phyloP scores from a whole-genome alignment of 306 rosid genomes.

The Spatholobus suberectus region DNA sequence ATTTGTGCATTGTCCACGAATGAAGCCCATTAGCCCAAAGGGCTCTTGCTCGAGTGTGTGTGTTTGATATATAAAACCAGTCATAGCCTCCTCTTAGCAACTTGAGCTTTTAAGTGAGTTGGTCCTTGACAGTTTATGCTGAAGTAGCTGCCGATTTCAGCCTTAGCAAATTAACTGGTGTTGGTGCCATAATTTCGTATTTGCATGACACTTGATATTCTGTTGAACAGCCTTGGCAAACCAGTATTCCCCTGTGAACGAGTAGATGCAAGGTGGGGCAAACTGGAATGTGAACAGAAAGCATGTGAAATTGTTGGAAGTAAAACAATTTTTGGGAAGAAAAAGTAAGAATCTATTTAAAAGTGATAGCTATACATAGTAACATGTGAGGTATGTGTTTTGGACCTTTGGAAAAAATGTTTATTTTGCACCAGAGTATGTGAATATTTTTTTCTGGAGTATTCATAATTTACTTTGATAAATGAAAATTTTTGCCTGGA shows the following conservation, averaged over 20 bases:
- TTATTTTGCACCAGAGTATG: not conserved
- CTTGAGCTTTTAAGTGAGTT: not conserved
- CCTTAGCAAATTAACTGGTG: not conserved
- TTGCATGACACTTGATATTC: conserved; percentile 19
- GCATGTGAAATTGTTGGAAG: conserved; percentile 74
- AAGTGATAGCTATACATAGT: not conserved
- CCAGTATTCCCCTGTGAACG: conserved; percentile 78
- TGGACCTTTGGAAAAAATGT: not conserved
- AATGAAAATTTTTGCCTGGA: not conserved
- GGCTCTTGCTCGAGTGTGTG: not conserved
- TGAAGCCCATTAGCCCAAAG: not conserved
- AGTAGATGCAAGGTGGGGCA: conserved; percentile 96
- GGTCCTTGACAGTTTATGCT: not conserved
- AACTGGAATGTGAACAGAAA: conserved; percentile 79
- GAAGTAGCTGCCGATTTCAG: not conserved
- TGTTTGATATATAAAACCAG: not conserved
- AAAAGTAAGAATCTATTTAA: not conserved
- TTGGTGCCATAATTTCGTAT: not conserved
- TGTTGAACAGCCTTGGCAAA: conserved; percentile 71
- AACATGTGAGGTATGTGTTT: conserved; percentile 10
- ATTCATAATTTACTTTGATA: conserved; percentile 10
- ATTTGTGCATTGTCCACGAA: not conserved
- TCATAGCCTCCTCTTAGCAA: not conserved
- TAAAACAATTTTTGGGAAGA: conserved; percentile 52
- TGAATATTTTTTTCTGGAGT: not conserved